Conservation (phyloP, 140 eudicot species). For the Anethum foeniculum region DNA sequence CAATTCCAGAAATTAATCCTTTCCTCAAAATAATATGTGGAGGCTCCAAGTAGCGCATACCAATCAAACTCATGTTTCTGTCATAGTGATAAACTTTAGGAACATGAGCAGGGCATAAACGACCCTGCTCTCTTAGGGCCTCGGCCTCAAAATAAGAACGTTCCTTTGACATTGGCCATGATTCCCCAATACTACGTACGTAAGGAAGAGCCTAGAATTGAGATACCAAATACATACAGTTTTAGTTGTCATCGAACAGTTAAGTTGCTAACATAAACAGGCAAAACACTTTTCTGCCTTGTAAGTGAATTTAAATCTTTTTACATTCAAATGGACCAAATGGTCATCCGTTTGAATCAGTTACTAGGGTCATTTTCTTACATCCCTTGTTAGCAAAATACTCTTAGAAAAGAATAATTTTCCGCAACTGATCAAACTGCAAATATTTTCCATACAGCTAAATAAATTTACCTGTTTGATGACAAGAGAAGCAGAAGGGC, state of each 20-base stretch:
- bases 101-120: slow-evolving; percentile 68
- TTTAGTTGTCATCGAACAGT: neutral
- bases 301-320: too few species aligned
- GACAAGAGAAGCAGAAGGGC: slow-evolving; percentile 59
- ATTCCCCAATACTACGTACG: slow-evolving; percentile 81
- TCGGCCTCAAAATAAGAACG: slow-evolving; percentile 84
- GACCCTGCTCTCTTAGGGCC: slow-evolving; percentile 57
- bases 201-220: slow-evolving; percentile 73
- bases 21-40: slow-evolving; percentile 86
- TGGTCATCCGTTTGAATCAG: too few species aligned
- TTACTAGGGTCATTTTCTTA: too few species aligned
- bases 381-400: neutral
- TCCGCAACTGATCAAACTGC: neutral
- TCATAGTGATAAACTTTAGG: slow-evolving; percentile 79
- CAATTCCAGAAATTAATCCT: slow-evolving; percentile 78
- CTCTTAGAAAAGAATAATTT: too few species aligned
- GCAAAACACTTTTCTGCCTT: too few species aligned
- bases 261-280: neutral
- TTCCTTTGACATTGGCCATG: slow-evolving; percentile 96
- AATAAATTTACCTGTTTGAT: slow-evolving; percentile 60
- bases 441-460: too few species aligned
- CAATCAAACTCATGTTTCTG: slow-evolving; percentile 66
- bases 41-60: slow-evolving; percentile 85
- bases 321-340: too few species aligned
- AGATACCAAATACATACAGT: neutral